Evolutionary conservation across 257 asterid species (phyloP), one percentile per base, ranked within the genome.

Genomic region (Salvia miltiorrhiza): DNA sequence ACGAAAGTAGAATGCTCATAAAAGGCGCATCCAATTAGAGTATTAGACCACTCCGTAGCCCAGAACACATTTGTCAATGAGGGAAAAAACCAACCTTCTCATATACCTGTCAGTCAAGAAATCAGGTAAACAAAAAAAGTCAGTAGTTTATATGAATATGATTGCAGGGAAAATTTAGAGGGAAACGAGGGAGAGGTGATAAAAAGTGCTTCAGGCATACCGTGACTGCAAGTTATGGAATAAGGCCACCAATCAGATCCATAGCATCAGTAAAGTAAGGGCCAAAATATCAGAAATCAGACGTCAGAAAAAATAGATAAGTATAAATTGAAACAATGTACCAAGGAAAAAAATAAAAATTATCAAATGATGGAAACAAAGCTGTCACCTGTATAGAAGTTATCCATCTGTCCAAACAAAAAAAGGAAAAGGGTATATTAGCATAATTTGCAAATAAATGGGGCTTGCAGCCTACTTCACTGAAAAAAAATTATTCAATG

Each of bases 341-440:
- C 44, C 16, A 19, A 23, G 13, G n/a, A 62, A 44, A 61, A 24
- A 12, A 4, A 7, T 35, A 4, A 20, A 6, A 9, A 23, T 13
- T 32, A 23, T 32, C 50, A 30, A 58, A 55, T 60, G 9, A 63
- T 57, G 62, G 58, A 69, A 70, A 52, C 32, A 35, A 16, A 54
- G 43, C 63, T 69, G 88, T 80, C 78, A 79, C 96, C 96, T 50
- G 97, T 90, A 58, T 90, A 88, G 78, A 90, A 90, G 83, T 88
- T 90, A 79, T 90, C 96, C 97, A 90, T 90, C 97, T 88, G 90
- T 64, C 67, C 62, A 73, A 32, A 68, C 14, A 66, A 63, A 49
- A 79, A 54, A 49, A 63, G 41, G 19, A 30, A 69, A 78, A 20
- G 39, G 17, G 43, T 70, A 59, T 16, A 43, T 71, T 17, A 72